Evolutionary conservation across 352 stramenopile species (phyloP).

Genomic region (Phytophthora tentaculata): DNA sequence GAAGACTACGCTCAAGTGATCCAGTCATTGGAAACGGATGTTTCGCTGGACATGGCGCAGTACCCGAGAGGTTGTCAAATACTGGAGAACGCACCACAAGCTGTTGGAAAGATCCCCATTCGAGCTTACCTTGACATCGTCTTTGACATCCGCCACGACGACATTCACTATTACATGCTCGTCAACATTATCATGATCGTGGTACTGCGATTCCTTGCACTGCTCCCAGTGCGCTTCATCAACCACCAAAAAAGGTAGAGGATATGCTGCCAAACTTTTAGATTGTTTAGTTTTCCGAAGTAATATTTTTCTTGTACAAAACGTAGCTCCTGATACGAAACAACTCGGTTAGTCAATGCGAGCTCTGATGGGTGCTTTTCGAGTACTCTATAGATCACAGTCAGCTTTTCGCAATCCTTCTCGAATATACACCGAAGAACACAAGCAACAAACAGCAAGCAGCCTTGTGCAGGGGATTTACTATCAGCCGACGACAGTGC

Average conservation of each 20-base stretch:
- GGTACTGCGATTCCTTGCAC: slow-evolving; percentile 45
- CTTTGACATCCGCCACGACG: slow-evolving; percentile 44
- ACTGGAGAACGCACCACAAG: slow-evolving; percentile 31
- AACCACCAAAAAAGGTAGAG: slow-evolving; percentile 62
- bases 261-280: too few relatives aligned
- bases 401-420: too few relatives aligned
- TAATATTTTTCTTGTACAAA: too few relatives aligned
- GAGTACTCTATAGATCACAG: too few relatives aligned
- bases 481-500: too few relatives aligned
- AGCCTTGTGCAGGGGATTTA: too few relatives aligned
- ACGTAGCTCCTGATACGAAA: too few relatives aligned
- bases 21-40: slow-evolving; percentile 18
- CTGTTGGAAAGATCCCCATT: slow-evolving; percentile 34
- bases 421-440: too few relatives aligned
- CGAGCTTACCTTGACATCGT: slow-evolving; percentile 40
- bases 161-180: slow-evolving; percentile 44
- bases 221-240: slow-evolving; percentile 52
- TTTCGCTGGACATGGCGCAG: slow-evolving; percentile 23
- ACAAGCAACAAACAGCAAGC: too few relatives aligned
- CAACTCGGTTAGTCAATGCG: too few relatives aligned
- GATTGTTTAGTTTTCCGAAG: too few relatives aligned
- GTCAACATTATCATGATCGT: slow-evolving; percentile 44
- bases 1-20: slow-evolving; percentile 31
- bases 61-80: slow-evolving; percentile 39
- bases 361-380: too few relatives aligned